phyloP scores from a whole-genome alignment of 2,329 filamentous ascomycete species.

The Dryadomyces quercus-mongolicae region DNA sequence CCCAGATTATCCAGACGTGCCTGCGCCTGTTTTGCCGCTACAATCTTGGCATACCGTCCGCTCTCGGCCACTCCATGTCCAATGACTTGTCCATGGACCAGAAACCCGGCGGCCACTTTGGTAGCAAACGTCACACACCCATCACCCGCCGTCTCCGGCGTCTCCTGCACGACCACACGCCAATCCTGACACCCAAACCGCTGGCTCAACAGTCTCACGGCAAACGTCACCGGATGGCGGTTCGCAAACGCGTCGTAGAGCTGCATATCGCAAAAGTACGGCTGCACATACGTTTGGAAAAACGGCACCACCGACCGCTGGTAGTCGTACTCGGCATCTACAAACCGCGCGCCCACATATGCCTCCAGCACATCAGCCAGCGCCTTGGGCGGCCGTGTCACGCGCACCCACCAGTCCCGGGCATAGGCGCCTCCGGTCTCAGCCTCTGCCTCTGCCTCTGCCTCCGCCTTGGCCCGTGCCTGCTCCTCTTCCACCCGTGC shows the following conservation, averaged over 20 bases:
- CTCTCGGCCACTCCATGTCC: slow-evolving; percentile 49
- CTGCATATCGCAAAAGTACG: slow-evolving; percentile 75
- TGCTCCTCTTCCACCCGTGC: slow-evolving; percentile 37
- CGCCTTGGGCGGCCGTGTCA: slow-evolving; percentile 54
- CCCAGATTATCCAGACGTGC: slow-evolving; percentile 29
- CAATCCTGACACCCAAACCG: slow-evolving; percentile 53
- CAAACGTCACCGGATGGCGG: slow-evolving; percentile 69
- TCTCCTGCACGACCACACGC: slow-evolving; percentile 41
- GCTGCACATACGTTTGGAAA: slow-evolving; percentile 60
- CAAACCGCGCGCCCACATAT: slow-evolving; percentile 80
- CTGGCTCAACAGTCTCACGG: slow-evolving; percentile 51
- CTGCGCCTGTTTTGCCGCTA: slow-evolving; percentile 49
- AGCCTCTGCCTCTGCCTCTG: slow-evolving; percentile 21
- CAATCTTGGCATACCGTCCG: slow-evolving; percentile 60
- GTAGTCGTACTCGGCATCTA: slow-evolving; percentile 77
- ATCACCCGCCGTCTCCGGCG: slow-evolving; percentile 25
- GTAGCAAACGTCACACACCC: slow-evolving; percentile 13
- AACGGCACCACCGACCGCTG: slow-evolving; percentile 63
- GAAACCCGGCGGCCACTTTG: slow-evolving; percentile 55
- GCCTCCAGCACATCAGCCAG: slow-evolving; percentile 83
- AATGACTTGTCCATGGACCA: slow-evolving; percentile 63
- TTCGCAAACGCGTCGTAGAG: slow-evolving; percentile 81
- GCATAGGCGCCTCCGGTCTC: too few relatives aligned
- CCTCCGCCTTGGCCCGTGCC: slow-evolving; percentile 21
- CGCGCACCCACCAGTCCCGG: slow-evolving; percentile 57